Base-by-base conservation (phyloP, 2,329 filamentous ascomycete genomes). In the Elsinoe batatas region DNA sequence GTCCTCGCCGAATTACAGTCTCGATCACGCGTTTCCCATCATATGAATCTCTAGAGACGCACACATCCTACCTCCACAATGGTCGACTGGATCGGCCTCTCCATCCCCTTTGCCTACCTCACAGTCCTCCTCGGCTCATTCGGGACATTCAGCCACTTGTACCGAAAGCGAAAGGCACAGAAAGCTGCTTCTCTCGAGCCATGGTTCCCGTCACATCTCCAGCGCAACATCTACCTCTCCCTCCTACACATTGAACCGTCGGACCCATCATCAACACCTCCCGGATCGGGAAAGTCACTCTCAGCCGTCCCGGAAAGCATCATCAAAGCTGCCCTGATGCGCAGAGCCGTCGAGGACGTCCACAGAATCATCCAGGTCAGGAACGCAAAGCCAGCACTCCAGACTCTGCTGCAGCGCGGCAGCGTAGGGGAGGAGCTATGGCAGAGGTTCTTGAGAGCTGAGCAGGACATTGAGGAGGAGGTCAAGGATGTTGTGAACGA, bases 401-500 rank as follows among this genome's bases (percentile, higher is more conserved):
- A 86, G 67, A 80, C 84, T 20, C 75, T 98, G 62, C 72, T 97
- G 64, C 89, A 95, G 72, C 80, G 89, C 60, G 93, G 93, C 49
- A 95, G 89, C 66, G 90, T 98, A 1, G 91, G 93, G 12, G 93
- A 98, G 69, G 93, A 98, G 70, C 73, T 98, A 63, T 95, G 90
- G 87, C 88, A 96, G 75, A 80, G 91, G 37, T 95, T 97, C 71
- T 73, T 84, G 72, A 81, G 89, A 51, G 93, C 91, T 0, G 93
- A 98, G 79, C 91, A 94, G 75, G 93, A 98, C 73, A 94, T 97
- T 77, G 91, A 98, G 74, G 88, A 90, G 62, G 93, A 98, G 73
- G 78, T 98, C 59, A 82, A 88, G 64, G 93, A 98, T 72, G 91
- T 97, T 20, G 90, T 97, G 33, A 81, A 84, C 64, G 91, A 97